Evolutionary conservation across 306 rosid genomes (phyloP).

Genomic region (Vigna trinervia): DNA sequence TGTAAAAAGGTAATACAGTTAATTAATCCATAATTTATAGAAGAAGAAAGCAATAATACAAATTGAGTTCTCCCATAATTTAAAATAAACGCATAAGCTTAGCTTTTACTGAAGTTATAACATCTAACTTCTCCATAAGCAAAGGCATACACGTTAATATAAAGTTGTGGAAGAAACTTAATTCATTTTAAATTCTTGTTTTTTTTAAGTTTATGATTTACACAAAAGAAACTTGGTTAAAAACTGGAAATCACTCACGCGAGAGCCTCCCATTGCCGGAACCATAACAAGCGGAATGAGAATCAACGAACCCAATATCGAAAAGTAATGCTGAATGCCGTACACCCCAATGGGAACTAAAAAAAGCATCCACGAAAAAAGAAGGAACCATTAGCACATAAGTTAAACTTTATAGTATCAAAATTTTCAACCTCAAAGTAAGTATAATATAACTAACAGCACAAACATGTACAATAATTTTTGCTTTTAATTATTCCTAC

Average conservation of each 20-base stretch:
- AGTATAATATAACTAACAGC: not conserved
- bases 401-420: not conserved
- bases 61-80: not conserved
- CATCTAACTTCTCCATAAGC: not conserved
- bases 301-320: conserved; percentile 94
- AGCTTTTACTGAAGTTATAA: not conserved
- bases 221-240: not conserved
- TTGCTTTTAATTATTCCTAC: not conserved
- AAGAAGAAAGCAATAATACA: not conserved
- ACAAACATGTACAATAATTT: not conserved
- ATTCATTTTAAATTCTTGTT: not conserved
- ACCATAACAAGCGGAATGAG: conserved; percentile 89
- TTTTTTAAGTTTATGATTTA: not conserved
- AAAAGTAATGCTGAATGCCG: conserved; percentile 88
- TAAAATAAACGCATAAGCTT: not conserved
- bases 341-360: conserved; percentile 90
- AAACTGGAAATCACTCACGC: conserved; percentile 62
- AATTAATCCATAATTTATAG: not conserved
- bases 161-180: not conserved
- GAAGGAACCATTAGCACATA: conserved; percentile 6
- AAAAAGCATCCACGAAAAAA: conserved; percentile 35
- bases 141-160: not conserved
- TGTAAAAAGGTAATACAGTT: not conserved
- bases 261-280: conserved; percentile 97
- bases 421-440: conserved; percentile 12